These are phyloP conservation scores for Sporothrix curviconia DNA, from an alignment of 2,329 filamentous ascomycete species.

Conservation along the genomic window DNA sequence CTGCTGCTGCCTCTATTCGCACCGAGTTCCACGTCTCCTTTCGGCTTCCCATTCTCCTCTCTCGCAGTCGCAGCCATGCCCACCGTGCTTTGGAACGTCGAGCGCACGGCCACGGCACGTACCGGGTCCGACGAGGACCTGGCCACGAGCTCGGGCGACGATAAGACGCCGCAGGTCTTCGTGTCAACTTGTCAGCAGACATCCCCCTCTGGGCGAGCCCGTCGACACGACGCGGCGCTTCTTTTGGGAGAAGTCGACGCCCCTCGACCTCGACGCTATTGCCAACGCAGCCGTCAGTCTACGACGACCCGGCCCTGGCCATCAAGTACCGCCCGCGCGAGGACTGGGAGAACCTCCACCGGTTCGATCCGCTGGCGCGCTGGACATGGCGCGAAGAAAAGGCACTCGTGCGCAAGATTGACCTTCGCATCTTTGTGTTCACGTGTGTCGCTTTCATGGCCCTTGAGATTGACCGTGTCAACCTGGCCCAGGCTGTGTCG, in stretches of 20 bases:
- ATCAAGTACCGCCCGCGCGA: slow-evolving; percentile 28
- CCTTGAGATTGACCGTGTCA: slow-evolving; percentile 44
- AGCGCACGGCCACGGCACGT: background rate
- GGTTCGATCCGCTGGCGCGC: slow-evolving; percentile 39
- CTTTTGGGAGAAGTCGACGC: slow-evolving; percentile 27
- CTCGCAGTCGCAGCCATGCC: background rate
- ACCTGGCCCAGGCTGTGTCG: slow-evolving; percentile 42
- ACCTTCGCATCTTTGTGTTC: slow-evolving; percentile 37
- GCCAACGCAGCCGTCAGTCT: slow-evolving; percentile 32
- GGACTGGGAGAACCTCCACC: slow-evolving; percentile 35
- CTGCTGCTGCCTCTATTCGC: background rate
- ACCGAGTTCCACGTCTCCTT: background rate
- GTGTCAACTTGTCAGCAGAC: background rate
- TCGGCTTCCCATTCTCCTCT: background rate
- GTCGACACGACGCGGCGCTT: slow-evolving; percentile 24
- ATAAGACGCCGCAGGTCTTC: slow-evolving; percentile 7
- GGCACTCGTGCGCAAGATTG: slow-evolving; percentile 39
- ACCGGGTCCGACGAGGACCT: slow-evolving; percentile 2
- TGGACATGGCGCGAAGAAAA: slow-evolving; percentile 38
- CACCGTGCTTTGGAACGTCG: slow-evolving; percentile 1
- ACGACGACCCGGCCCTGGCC: slow-evolving; percentile 32
- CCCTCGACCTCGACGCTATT: slow-evolving; percentile 28
- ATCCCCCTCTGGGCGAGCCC: slow-evolving; percentile 26
- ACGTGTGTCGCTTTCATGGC: slow-evolving; percentile 44
- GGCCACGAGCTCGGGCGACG: slow-evolving; percentile 8